Evolutionary conservation across 306 rosid genomes (phyloP).

Genomic region (Ormosia emarginata): DNA sequence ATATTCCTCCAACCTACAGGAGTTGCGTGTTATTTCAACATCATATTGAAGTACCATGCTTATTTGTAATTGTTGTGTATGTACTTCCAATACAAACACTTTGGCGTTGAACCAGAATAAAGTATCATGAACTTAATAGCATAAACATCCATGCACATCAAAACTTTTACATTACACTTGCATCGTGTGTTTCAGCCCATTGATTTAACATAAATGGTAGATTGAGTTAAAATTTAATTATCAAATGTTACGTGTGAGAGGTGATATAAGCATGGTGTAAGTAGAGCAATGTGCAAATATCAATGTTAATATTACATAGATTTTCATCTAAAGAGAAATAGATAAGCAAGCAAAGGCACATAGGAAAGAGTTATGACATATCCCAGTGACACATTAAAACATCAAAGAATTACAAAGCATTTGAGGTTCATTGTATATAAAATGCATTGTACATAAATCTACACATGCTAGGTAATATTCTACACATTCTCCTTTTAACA

Average conservation of each 20-base stretch:
- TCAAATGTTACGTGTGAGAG: background rate
- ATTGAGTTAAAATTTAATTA: background rate
- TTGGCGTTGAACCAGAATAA: background rate
- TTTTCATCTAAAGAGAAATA: background rate
- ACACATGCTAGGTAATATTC: background rate
- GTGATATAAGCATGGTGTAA: background rate
- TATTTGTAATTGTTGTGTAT: background rate
- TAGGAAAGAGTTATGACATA: background rate
- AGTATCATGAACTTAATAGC: background rate
- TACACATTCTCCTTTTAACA: too few relatives aligned
- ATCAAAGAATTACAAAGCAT: conserved; percentile 11
- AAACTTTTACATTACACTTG: background rate
- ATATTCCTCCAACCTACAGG: conserved; percentile 7
- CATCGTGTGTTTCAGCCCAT: background rate
- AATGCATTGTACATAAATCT: background rate
- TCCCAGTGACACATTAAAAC: conserved; percentile 11
- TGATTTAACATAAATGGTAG: background rate
- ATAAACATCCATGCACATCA: background rate
- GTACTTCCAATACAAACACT: background rate
- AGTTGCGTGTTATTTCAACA: conserved; percentile 12
- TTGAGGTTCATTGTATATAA: too few relatives aligned
- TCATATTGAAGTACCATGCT: background rate
- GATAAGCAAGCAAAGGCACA: background rate
- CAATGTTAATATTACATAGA: background rate
- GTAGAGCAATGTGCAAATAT: background rate